Evolutionary conservation across 2,329 filamentous ascomycete species (phyloP), one percentile per base, ranked within the genome.

Genomic region (Aureobasidium sp.): DNA sequence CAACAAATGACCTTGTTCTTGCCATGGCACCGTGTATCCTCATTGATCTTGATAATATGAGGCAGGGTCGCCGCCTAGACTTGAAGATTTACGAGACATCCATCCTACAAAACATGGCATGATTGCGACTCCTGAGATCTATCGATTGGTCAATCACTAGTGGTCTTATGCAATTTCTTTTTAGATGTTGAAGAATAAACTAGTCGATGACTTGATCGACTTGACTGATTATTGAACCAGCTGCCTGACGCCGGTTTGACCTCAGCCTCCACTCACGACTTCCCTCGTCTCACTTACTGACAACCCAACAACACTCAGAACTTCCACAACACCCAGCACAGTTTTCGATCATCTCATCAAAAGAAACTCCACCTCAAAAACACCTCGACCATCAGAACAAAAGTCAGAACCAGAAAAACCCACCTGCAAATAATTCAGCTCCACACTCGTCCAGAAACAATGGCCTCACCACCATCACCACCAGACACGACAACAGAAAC

Each of bases 401-500:
- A 9, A 42, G 2, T 15, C 17, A 20, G 31, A 53, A 53, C 6
- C 1, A 27, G 41, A 34, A 11, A 12, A 34, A 17, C 36, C 36
- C 36, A 41, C 17, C n/a, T 8, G 15, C 27, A 51, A 7, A 6
- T 20, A 15, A 2, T 15, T n/a, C 31, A 49, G 34, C 14, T n/a
- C 5, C 36, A 31, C 36, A 27, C 15, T 17, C 17, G 1, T 37
- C n/a, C n/a, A n/a, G n/a, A 59, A 48, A 17, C 27, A 59, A 34
- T 59, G 56, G 34, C 41, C n/a, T 48, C 47, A 29, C n/a, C 39
- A 22, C 37, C 44, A 34, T 17, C 25, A 36, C 9, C n/a, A 42
- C 27, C 55, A 36, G 25, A 58, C 29, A 41, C 39, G 3, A 5
- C 55, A 4, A 20, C 47, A 49, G 47, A 55, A 63, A 74, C 77